Evolutionary conservation across 768 basidiomycete genomes (phyloP).

Genomic region (Sporobolomyces pararoseus): DNA sequence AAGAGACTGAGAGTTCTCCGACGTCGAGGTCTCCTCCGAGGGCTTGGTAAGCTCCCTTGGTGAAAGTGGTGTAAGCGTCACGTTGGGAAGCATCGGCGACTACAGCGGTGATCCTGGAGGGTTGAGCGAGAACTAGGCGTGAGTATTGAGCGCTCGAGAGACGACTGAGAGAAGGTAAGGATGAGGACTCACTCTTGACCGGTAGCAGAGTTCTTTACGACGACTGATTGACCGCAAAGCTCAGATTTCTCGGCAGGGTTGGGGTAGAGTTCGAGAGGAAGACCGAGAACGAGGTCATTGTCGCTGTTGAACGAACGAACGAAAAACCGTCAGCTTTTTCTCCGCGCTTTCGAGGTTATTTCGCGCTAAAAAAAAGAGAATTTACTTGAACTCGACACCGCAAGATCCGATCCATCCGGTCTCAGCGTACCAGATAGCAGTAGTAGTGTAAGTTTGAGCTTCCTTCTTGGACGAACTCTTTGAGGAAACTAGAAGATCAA

Average conservation of each 20-base stretch:
- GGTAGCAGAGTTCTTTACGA: constrained; percentile 26
- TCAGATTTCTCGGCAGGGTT: constrained; percentile 12
- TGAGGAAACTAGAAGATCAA: too few species aligned
- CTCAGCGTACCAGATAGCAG: constrained; percentile 35
- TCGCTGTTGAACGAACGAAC: constrained; percentile 12
- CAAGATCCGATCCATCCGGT: constrained; percentile 28
- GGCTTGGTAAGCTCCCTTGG: constrained; percentile 30
- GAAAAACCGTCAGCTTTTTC: neutral
- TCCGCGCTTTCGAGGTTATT: neutral
- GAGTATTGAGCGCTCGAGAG: too few species aligned
- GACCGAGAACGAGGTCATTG: constrained; percentile 30
- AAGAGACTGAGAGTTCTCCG: constrained; percentile 30
- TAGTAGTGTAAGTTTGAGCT: constrained; percentile 20
- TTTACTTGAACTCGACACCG: constrained; percentile 23
- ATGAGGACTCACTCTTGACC: constrained; percentile 11
- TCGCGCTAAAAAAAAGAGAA: neutral
- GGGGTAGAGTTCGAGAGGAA: constrained; percentile 24
- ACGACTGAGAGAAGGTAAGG: neutral
- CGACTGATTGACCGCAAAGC: constrained; percentile 24
- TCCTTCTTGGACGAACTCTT: constrained; percentile 7
- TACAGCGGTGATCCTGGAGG: constrained; percentile 17
- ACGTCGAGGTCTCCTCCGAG: constrained; percentile 24
- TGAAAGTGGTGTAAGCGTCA: constrained; percentile 37
- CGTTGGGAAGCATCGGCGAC: constrained; percentile 32
- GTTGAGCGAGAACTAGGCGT: neutral